Base-by-base conservation (phyloP, 2,329 filamentous ascomycete genomes). In the Paecilomyces niveus region DNA sequence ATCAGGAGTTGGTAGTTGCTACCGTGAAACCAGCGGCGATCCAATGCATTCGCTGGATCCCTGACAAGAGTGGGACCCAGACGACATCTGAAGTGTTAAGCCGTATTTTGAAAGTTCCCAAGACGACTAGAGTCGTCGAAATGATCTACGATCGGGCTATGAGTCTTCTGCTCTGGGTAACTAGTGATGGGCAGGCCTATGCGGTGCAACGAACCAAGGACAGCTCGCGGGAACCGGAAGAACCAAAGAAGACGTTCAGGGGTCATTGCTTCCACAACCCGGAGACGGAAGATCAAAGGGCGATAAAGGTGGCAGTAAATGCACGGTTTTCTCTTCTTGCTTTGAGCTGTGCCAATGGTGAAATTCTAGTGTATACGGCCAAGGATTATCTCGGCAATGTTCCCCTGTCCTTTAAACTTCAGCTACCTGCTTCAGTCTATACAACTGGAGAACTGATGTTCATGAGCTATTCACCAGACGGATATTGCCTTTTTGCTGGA, bases 121-220 rank as follows among this genome's bases (percentile, higher is more conserved):
- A 90, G 72, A 93, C 89, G 73, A 81, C 83, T 1, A 85, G 82
- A 1, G 85, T 97, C 56, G 79, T 82, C 18, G 90, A 95, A 67
- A 95, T 99, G 89, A 88, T 93, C 1, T 87, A 96, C 70, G 94
- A 99, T 72, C 85, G 93, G 60, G 93, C 94, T 0, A 99, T 99
- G 92, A 97, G 96, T 68, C 80, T 99, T 11, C 87, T 90, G 9
- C 90, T 92, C 9, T 99, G 94, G 94, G 85, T 96, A 58, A 94
- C 91, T 4, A 89, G 81, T 67, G 92, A 95, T 67, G 94, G 94
- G 6, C 86, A 86, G 70, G 92, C 88, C 1, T 97, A 95, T 74
- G 92, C 93, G 18, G 92, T 97, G 24, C 94, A 97, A 74, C 85
- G 91, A 60, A 70, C 81, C 15, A 66, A 72, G 10, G 80, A 73